Evolutionary conservation across 768 basidiomycete species (phyloP).

Genomic region (Macrolepiota fuliginosa): DNA sequence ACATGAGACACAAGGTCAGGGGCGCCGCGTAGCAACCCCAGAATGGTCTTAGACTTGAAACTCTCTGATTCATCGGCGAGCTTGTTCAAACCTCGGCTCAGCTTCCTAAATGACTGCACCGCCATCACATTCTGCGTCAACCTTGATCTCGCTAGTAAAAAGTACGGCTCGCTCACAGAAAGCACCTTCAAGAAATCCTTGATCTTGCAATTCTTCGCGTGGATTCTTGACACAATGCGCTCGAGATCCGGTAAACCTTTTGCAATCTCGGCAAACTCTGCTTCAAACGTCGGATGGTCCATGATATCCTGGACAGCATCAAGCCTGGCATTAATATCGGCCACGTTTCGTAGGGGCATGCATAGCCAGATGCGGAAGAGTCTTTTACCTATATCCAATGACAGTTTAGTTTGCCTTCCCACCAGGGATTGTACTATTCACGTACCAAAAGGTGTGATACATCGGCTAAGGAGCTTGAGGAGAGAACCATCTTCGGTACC

Average conservation of each 20-base stretch:
- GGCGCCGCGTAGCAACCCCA: constrained; percentile 71
- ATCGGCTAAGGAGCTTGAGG: constrained; percentile 75
- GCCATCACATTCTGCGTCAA: background rate
- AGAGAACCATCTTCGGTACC: constrained; percentile 91
- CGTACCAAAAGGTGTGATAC: constrained; percentile 89
- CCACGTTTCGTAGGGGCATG: constrained; percentile 78
- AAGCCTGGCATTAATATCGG: constrained; percentile 87
- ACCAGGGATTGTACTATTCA: constrained; percentile 7
- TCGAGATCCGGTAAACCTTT: constrained; percentile 91
- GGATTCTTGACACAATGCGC: constrained; percentile 91
- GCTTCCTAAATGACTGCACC: constrained; percentile 66
- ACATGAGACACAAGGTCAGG: constrained; percentile 77
- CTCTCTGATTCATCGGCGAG: constrained; percentile 64
- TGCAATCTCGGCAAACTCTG: constrained; percentile 68
- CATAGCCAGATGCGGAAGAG: constrained; percentile 97
- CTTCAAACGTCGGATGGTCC: constrained; percentile 72
- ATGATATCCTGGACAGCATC: constrained; percentile 95
- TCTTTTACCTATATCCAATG: constrained; percentile 67
- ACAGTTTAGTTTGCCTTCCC: background rate
- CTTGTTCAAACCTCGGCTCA: constrained; percentile 63
- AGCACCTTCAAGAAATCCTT: constrained; percentile 87
- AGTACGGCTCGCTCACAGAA: constrained; percentile 39
- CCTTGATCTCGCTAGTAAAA: background rate
- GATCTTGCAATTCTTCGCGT: constrained; percentile 87
- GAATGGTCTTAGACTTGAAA: constrained; percentile 77